These are phyloP conservation scores for Aspergillus awamori DNA, from an alignment of 2,329 filamentous ascomycete species.

Conservation along the genomic window DNA sequence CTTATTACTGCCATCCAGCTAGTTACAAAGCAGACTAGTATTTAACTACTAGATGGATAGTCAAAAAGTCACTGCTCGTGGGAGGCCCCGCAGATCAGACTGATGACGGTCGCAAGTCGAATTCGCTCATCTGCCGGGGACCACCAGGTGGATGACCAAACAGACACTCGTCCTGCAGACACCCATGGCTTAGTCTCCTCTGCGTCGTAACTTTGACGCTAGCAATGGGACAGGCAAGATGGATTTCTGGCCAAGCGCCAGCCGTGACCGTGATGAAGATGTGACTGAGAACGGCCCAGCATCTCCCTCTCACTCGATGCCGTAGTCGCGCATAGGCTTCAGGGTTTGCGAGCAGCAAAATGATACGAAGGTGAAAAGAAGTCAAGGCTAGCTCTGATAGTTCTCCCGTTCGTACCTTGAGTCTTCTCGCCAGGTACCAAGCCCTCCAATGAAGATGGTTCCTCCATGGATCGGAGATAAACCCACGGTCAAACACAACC, in stretches of 20 bases:
- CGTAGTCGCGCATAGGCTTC: background rate
- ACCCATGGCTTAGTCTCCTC: background rate
- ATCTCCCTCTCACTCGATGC: background rate
- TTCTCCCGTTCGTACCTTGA: no score
- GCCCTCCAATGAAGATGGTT: background rate
- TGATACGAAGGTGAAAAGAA: no score
- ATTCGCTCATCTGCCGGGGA: background rate
- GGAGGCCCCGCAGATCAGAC: background rate
- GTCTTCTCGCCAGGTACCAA: background rate
- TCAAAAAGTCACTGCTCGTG: background rate
- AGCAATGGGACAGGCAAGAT: constrained; percentile 1
- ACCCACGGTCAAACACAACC: background rate
- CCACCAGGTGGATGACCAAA: background rate
- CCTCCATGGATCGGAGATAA: background rate
- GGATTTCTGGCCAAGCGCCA: constrained; percentile 7
- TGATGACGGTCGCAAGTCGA: background rate
- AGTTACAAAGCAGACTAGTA: no score
- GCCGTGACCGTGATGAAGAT: constrained; percentile 1
- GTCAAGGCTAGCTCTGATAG: no score
- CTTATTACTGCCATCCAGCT: no score
- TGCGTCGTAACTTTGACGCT: constrained; percentile 1
- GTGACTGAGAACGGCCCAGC: constrained; percentile 1
- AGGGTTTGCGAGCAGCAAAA: no score
- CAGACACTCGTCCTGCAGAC: background rate
- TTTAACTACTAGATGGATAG: no score